These are phyloP conservation scores for Arthrobotrys conoides DNA, from an alignment of 2,329 filamentous ascomycete species.

Conservation along the genomic window DNA sequence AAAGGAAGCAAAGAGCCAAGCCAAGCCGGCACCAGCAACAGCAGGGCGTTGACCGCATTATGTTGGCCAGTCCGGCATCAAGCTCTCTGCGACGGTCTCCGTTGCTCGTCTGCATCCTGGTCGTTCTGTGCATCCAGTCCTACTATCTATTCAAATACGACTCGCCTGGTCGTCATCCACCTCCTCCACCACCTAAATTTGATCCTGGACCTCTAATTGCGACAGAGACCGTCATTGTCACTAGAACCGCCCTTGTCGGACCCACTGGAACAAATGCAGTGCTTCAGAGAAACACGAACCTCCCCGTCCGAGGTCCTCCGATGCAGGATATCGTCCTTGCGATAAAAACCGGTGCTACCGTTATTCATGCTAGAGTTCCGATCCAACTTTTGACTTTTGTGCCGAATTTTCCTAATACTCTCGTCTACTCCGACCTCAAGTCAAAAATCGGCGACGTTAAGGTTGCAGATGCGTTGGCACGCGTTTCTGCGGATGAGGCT, in stretches of 20 bases:
- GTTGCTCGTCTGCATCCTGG: slow-evolving; percentile 49
- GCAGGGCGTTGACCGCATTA: slow-evolving; percentile 32
- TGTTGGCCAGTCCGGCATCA: slow-evolving; percentile 51
- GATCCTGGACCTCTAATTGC: slow-evolving; percentile 1
- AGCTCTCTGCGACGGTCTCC: slow-evolving; percentile 52
- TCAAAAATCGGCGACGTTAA: slow-evolving; percentile 46
- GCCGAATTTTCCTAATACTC: slow-evolving; percentile 47
- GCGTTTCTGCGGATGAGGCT: slow-evolving; percentile 49
- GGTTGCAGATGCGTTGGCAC: slow-evolving; percentile 50
- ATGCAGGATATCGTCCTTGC: slow-evolving; percentile 53
- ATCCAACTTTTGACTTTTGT: slow-evolving; percentile 53
- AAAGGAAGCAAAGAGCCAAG: slow-evolving; percentile 1
- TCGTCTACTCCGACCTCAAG: slow-evolving; percentile 57
- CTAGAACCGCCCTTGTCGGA: slow-evolving; percentile 42
- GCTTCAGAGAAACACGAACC: slow-evolving; percentile 24
- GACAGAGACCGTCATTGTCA: slow-evolving; percentile 43
- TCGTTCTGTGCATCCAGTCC: slow-evolving; percentile 51
- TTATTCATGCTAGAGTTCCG: slow-evolving; percentile 52
- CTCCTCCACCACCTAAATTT: not conserved
- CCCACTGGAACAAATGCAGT: slow-evolving; percentile 39
- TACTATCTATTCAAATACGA: slow-evolving; percentile 58
- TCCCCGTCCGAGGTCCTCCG: slow-evolving; percentile 31
- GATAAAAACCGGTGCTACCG: slow-evolving; percentile 59
- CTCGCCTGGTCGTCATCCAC: slow-evolving; percentile 12
- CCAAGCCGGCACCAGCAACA: slow-evolving; percentile 6